Conservation (phyloP, 768 basidiomycete species). For the Rhizopogon vinicolor region DNA sequence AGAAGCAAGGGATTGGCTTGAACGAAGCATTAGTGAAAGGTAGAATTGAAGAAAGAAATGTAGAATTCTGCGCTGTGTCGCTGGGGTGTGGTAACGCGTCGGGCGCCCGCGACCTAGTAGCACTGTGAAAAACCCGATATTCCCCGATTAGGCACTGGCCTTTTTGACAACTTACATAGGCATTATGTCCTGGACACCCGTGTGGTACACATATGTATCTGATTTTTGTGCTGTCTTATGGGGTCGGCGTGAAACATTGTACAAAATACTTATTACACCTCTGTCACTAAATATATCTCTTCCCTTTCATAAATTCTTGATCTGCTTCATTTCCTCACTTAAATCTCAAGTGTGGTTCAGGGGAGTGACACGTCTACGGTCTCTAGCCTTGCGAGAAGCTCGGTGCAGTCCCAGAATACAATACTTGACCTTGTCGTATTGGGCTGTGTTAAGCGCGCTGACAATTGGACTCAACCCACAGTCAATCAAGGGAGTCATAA, state of each 20-base stretch:
- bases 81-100: constrained; percentile 10
- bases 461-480: not conserved
- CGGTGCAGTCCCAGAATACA: constrained; percentile 68
- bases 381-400: constrained; percentile 68
- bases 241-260: constrained; percentile 7
- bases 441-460: constrained; percentile 60
- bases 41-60: constrained; percentile 8
- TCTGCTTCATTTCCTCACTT: not conserved
- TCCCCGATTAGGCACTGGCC: not conserved
- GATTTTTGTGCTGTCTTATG: too few species aligned
- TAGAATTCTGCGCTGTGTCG: constrained; percentile 3
- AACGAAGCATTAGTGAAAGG: constrained; percentile 46
- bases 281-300: constrained; percentile 1
- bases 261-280: constrained; percentile 10
- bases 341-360: constrained; percentile 20
- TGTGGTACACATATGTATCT: too few species aligned
- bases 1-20: constrained; percentile 50
- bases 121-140: constrained; percentile 11
- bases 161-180: not conserved
- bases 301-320: not conserved
- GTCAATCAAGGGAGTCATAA: constrained; percentile 6
- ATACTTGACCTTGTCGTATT: constrained; percentile 81
- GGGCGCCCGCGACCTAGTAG: constrained; percentile 16
- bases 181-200: too few species aligned
- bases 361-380: constrained; percentile 42